Percentiles rank a stretch among this genome's conserved stretches.
These are phyloP conservation scores for Lichtheimia ramosa DNA, from an alignment of 371 early-diverging fungal species.

Conservation along the genomic window DNA sequence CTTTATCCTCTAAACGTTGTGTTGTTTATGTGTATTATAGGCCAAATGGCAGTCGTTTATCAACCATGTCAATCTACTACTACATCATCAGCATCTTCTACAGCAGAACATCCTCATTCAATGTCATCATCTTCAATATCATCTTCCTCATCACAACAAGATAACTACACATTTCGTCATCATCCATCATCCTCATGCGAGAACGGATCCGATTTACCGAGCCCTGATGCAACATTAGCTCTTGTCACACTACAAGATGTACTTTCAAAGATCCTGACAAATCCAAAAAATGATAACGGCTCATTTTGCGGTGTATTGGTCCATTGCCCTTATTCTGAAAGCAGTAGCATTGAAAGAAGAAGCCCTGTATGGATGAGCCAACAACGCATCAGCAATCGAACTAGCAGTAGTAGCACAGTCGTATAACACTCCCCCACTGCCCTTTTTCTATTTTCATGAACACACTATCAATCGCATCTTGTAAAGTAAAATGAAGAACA, in stretches of 20 bases:
- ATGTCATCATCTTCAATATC: no score
- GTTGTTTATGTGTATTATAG: neutral
- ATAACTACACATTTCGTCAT: neutral
- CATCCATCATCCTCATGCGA: neutral
- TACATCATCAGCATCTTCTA: neutral
- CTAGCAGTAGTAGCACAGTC: neutral
- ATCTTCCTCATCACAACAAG: neutral
- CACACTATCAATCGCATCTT: no score
- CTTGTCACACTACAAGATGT: neutral
- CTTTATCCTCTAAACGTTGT: neutral
- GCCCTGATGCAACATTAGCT: neutral
- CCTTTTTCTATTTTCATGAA: no score
- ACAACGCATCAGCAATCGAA: neutral
- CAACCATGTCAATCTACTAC: neutral
- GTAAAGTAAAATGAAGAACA: no score
- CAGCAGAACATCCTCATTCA: neutral
- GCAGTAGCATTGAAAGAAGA: neutral
- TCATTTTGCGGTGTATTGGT: no score
- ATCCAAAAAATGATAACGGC: neutral
- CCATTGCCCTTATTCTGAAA: no score
- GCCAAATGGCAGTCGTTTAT: slow-evolving; percentile 7
- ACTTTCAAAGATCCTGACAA: neutral
- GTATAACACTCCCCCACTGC: neutral
- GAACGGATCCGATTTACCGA: neutral
- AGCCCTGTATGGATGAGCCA: neutral